Evolutionary conservation across 768 basidiomycete species (phyloP), one percentile per base, ranked within the genome.

Genomic region (Cubamyces sp.): DNA sequence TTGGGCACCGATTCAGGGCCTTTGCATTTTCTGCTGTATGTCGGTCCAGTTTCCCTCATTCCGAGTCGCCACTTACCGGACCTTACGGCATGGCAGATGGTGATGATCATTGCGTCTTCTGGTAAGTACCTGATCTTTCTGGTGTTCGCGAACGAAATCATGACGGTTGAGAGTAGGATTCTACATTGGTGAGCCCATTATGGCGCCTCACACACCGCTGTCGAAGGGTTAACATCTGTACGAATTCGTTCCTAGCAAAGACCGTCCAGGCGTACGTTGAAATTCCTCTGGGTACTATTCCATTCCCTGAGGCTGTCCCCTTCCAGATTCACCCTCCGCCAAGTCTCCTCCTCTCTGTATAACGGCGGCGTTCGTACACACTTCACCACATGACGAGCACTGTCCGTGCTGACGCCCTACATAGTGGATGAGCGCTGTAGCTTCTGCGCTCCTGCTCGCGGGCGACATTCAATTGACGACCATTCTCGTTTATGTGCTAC

Each of bases 391-490:
- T 30, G 28, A 8, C 28, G 28, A 8, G 8, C 4, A 3, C 28
- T 8, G 28, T 8, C 28, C 3, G 1, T 21, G 21, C 45, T 46
- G 21, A 46, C 9, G 5, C 8, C 3, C 19, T 1, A n/a, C 23
- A 7, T n/a, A 54, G 54, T 54, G 54, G 54, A 16, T 28, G 3
- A 15, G 23, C 11, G 7, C 54, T 25, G 42, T 28, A 5, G 54
- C 37, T 2, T 18, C 42, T 15, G 41, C 54, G 26, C 41, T 54
- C 8, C 26, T 54, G 2, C 19, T 54, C 26, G 54, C 54, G 3
- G 54, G 54, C 3, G 54, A 54, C 42, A 23, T 54, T 0, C 54
- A 54, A 42, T 23, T 54, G 5, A 45, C 54, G 7, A n/a, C 42
- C 15, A 41, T 43, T 4, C 42, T 54, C 26, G 42, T 54, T 14